Evolutionary conservation across 1,284 basidiomycete species (phyloP), one percentile per base, ranked within the genome.

Genomic region (Papiliotrema flavescens): DNA sequence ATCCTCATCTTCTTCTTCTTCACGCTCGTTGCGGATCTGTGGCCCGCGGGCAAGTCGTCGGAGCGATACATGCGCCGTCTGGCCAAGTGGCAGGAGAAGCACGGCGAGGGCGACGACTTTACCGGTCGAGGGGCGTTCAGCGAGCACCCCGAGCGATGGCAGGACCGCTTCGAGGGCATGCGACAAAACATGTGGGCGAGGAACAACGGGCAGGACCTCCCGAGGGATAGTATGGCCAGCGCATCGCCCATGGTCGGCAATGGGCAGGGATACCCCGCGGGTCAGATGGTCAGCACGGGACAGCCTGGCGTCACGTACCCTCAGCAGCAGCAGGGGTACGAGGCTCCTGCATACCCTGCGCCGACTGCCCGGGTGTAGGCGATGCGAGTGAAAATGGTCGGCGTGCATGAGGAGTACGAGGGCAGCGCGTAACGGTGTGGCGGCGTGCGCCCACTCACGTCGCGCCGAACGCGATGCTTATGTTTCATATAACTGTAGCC

Each of bases 1-100:
- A 59, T 78, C 49, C 63, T 78, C 15, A 58, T 68, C 45, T 75
- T 79, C 59, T 75, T 73, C 69, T 74, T 71, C 57, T 49, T 70
- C 36, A 70, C 71, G 8, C 65, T 76, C 15, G 64, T 58, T 22
- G 65, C 66, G 44, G 66, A 74, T 57, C 66, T 73, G 26, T 66
- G 73, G 70, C 67, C 68, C 9, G 65, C 67, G 37, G 70, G 65
- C 39, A 79, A 79, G 62, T 73, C 75, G 1, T 74, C 70, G 9
- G 73, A 72, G 3, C 66, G 76, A 11, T 77, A 77, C 64, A 71
- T 77, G 61, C 66, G 74, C 15, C 65, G 70, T 15, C 55, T 76
- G 35, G 75, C 73, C 9, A 49, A 56, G 49, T 76, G 75, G 74
- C 74, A 76, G 54, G 69, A 71, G 51, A 54, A 61, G 28, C 65